Base-by-base conservation (phyloP, 495 filamentous ascomycete genomes). In the Penicilliopsis zonata region DNA sequence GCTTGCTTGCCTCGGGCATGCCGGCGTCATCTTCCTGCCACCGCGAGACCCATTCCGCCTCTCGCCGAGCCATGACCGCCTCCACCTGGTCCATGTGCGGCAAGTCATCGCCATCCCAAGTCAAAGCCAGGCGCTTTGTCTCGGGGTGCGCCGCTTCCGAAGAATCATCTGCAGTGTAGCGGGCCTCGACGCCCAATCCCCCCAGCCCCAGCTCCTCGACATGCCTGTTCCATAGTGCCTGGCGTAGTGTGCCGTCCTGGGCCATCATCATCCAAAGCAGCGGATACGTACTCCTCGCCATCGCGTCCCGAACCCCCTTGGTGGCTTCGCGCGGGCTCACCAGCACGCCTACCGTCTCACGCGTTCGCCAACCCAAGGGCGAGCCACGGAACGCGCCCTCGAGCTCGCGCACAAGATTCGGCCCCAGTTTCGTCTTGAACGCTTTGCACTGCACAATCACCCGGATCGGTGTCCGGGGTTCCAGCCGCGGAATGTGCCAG, bases 401-500 rank as follows among this genome's bases (percentile, higher is more conserved):
- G 0, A 95, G 67, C 61, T 95, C 90, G 13, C 90, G 73, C 9
- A 93, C 64, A 28, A 77, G 56, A 21, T 70, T 64, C 15, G 86
- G 86, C 0, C 69, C 65, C 3, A 72, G 45, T 36, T 63, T 71
- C 14, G 60, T 46, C 36, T 61, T 63, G 13, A 66, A 37, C 12
- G 71, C 70, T 57, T 95, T 98, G 61, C 90, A 98, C 49, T 94
- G 86, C 13, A 85, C 59, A 3, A 94, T 42, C 1, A 85, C 72
- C 31, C 67, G 70, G 3, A 90, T 36, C n/a, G n/a, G n/a, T 0
- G 73, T 65, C 2, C 31, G 53, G 31, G 47, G 47, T 3, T 62
- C 56, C 14, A 41, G 44, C 26, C 41, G 35, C 7, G 77, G 75
- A 5, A 85, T 53, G 9, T 63, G 54, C 88, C 88, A 96, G 12